Percentiles rank a stretch among this genome's conserved stretches.
Conservation (phyloP, 1,139 yeast species). For the Kodamaea ohmeri region DNA sequence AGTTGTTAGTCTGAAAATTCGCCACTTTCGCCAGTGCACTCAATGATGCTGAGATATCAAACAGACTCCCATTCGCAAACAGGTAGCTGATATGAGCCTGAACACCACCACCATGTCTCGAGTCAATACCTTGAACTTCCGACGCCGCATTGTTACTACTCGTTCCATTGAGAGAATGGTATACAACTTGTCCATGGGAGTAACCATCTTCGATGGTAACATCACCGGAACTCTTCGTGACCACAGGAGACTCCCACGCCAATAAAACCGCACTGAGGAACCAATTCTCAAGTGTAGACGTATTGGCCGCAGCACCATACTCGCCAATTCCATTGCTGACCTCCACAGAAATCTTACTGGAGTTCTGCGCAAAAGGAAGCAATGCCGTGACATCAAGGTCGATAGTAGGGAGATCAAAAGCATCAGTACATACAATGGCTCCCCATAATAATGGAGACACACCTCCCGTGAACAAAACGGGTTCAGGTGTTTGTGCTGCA, state of each 20-base stretch:
- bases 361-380: slow-evolving; percentile 39
- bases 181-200: slow-evolving; percentile 38
- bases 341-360: slow-evolving; percentile 34
- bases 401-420: slow-evolving; percentile 68
- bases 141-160: not conserved
- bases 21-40: slow-evolving; percentile 2
- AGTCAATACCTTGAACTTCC: slow-evolving; percentile 6
- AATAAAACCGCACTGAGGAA: slow-evolving; percentile 24
- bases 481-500: slow-evolving; percentile 53
- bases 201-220: slow-evolving; percentile 14
- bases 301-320: slow-evolving; percentile 19
- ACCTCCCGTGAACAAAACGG: slow-evolving; percentile 72
- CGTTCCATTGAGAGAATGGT: slow-evolving; percentile 13
- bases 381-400: slow-evolving; percentile 66
- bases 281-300: slow-evolving; percentile 15
- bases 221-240: slow-evolving; percentile 23
- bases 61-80: slow-evolving; percentile 1
- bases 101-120: slow-evolving; percentile 1
- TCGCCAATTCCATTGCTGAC: slow-evolving; percentile 59
- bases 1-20: slow-evolving; percentile 8
- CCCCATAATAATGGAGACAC: slow-evolving; percentile 75
- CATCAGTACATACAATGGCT: slow-evolving; percentile 68
- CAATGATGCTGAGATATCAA: not conserved
- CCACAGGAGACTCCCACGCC: slow-evolving; percentile 49
- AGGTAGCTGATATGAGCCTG: not conserved